Base-by-base conservation (phyloP, 139 green algal species). In the Picochlorum sp. region DNA sequence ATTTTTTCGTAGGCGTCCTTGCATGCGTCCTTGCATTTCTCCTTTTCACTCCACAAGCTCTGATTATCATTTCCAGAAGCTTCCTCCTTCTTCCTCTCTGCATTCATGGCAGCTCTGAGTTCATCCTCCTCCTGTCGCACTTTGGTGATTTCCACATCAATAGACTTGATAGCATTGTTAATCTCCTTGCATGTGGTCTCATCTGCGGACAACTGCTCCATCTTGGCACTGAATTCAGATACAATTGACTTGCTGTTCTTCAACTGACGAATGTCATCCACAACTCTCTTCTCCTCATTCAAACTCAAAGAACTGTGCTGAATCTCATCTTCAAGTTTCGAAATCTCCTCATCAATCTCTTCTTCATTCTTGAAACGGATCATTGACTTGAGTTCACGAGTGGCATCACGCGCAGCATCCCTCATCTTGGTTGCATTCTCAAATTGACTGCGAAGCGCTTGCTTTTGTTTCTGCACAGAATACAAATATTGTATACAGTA, bases 1-100 rank as follows among this genome's bases (percentile, higher is more conserved):
- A 78, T 78, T 38, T 78, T 78, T 54, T 78, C 58, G 60, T 78
- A 78, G 6, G 72, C 72, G 1, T 66, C 37, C 66, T 78, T 78
- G 66, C 72, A 78, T 6, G 71, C 41, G 64, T 78, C 72, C 24
- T 67, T 64, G 59, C 23, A 71, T 65, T 77, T 65, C n/a, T 77
- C 63, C 23, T 57, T 49, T 44, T 73, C 64, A 24, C 44, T 56
- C 34, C 71, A 68, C 20, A 77, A 54, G 1, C 26, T 59, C 2
- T 58, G 64, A 50, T 72, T 59, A 64, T 50, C 51, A 20, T 20
- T 16, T 37, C 23, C 30, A 46, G 21, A 37, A 8, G 20, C 50
- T 37, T 30, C 24, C 21, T 64, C 64, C 49, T 70, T 64, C 13
- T 41, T 49, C 13, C 23, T 51, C 14, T 61, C 23, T 6, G 11